Base-by-base conservation (phyloP, 768 basidiomycete genomes). In the Trametes coccinea region DNA sequence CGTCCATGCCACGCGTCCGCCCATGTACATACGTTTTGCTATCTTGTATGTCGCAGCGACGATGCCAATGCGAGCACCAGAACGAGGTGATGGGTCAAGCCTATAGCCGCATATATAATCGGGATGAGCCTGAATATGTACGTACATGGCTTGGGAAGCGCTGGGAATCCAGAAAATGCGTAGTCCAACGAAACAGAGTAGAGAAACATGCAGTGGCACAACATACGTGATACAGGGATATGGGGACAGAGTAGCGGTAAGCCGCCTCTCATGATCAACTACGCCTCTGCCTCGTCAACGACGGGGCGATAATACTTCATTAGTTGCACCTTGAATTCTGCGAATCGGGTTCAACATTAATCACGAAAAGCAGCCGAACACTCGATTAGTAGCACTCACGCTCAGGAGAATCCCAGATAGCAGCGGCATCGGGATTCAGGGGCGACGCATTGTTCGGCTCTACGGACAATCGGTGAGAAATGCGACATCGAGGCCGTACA, bases 361-460 rank as follows among this genome's bases (percentile, higher is more conserved):
- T 11, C 34, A 37, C 34, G 5, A 37, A 11, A 37, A 37, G 34
- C 34, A 11, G 6, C 6, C 34, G 6, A 6, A 37, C 34, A 11
- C 5, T 11, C 11, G 34, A 8, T 8, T 43, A 14, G 10, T 14
- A 13, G n/a, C 41, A 43, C 41, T 43, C 41, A 87, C 90, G 84
- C 63, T 84, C 83, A n/a, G 85, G 81, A 40, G 82, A 80, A 63
- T 79, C 82, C 94, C 94, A 96, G 22, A 94, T 76, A 16, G 81
- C 80, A 3, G 93, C 90, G 2, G 94, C 94, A 66, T 95, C 93
- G 6, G 87, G 79, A 71, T 95, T 95, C 60, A 96, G 76, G 6
- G 94, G 94, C 5, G 93, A 95, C 14, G 89, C 90, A 71, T 95
- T 95, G 79, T 96, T 95, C 30, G 93, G 94, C 74, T 96, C 93